phyloP scores from a whole-genome alignment of 345 rosid genomes.

The Rhodamnia rubescens region DNA sequence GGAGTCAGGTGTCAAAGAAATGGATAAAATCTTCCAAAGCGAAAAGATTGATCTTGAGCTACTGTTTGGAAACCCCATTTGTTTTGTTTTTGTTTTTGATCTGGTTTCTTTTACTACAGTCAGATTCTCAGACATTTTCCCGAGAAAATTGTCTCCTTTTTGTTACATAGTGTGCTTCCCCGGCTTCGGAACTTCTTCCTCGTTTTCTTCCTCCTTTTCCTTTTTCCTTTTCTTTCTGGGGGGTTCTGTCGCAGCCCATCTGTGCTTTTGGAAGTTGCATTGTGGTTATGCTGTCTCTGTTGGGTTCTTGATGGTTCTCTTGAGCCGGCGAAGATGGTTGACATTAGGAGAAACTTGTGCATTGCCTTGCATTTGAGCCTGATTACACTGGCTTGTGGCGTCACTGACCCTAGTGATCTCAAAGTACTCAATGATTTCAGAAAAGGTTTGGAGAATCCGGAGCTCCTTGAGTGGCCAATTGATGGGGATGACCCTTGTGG shows the following conservation, averaged over 20 bases:
- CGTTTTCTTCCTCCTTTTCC: neutral
- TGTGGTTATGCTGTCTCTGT: neutral
- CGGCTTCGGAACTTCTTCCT: neutral
- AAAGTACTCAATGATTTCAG: constrained; percentile 35
- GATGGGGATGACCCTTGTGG: constrained; percentile 39
- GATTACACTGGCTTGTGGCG: constrained; percentile 7
- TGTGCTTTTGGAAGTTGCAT: neutral
- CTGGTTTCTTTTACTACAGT: neutral
- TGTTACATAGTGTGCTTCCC: neutral
- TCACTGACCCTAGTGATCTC: constrained; percentile 31
- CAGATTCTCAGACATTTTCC: neutral
- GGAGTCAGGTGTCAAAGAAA: neutral
- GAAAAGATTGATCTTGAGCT: neutral
- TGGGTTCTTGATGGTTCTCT: neutral
- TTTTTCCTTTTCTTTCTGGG: neutral
- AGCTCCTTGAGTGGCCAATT: constrained; percentile 38
- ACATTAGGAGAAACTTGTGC: neutral
- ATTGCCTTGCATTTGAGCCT: constrained; percentile 5
- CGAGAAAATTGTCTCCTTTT: neutral
- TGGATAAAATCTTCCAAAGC: neutral
- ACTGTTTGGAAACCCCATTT: neutral
- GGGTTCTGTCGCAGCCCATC: neutral
- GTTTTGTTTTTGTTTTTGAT: neutral
- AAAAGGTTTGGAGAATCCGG: constrained; percentile 38
- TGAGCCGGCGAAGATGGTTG: neutral